Base-by-base conservation (phyloP, 73 alveolate genomes). In the Effrenium voratum region DNA sequence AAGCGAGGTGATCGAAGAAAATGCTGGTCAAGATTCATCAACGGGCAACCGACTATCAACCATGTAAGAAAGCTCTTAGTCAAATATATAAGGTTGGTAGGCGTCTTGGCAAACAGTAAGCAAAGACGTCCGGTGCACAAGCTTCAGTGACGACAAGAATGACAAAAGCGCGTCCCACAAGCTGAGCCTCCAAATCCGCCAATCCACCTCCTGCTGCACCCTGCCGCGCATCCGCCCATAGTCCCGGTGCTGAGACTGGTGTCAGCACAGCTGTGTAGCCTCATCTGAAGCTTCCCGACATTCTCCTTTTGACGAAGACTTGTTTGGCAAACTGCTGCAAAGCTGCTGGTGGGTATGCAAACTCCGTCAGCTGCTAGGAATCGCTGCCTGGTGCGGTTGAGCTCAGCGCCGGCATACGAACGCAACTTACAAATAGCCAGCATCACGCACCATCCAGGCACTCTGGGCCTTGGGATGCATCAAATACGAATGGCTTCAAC, bases 121-220 rank as follows among this genome's bases (percentile, higher is more conserved):
- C n/a, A n/a, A n/a, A n/a, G n/a, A n/a, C n/a, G n/a, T n/a, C n/a
- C n/a, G n/a, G n/a, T n/a, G n/a, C n/a, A n/a, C n/a, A n/a, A n/a
- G n/a, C n/a, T n/a, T n/a, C n/a, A n/a, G n/a, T n/a, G n/a, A n/a
- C n/a, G n/a, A n/a, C n/a, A n/a, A n/a, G n/a, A n/a, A n/a, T 2
- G 30, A 60, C 75, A 38, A 32, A 60, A 60, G 75, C 8, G 50
- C 47, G 2, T 45, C 50, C 34, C 13, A 73, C 34, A 15, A 5
- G 26, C 5, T 28, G 38, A 40, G 84, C 97, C 97, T 90, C 97
- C 97, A 90, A 44, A 68, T 90, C 97, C 1, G 97, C 97, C 5
- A n/a, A 32, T 72, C 97, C 97, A 41, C 97, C 97, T 1, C 97
- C 97, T 15, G 97, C 97, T n/a, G 97, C 97, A n/a, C 97, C 97